Evolutionary conservation across 208 protist species (phyloP), one percentile per base, ranked within the genome.

Genomic region (Leishmania lainsoni): DNA sequence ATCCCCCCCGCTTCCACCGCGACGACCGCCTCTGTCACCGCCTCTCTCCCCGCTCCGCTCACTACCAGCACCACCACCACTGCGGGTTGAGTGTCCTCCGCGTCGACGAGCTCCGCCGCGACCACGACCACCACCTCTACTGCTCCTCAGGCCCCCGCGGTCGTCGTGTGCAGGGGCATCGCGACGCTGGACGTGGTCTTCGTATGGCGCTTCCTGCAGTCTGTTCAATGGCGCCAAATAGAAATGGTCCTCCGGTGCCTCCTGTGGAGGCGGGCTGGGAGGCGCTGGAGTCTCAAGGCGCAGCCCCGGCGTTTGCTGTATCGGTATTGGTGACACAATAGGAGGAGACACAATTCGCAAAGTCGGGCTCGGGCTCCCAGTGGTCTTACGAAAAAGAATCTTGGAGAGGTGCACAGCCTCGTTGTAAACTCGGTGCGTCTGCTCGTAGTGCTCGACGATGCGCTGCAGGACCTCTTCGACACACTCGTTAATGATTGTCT

Each of bases 321-420:
- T 90, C n/a, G 91, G 81, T 73, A 94, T 66, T 39, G 95, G 95
- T 12, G 95, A 98, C 29, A 81, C 89, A 12, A 90, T 65, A n/a
- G 93, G 95, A 39, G 95, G 95, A 32, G 95, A 97, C 58, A 90
- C 87, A 32, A 91, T 85, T 16, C 82, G 82, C 73, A 87, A 70
- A 69, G 78, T 87, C 17, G 92, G 92, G 82, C 89, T 94, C 6
- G 88, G 89, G 81, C 90, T 93, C 14, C 92, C 88, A 61, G 85
- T 90, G 14, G 92, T 89, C 84, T 97, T 97, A 72, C 93, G 93
- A 79, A 96, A 96, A 4, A 98, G 87, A 56, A 98, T 97, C 72
- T 96, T 97, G 54, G 85, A 94, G 72, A 98, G 90, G 89, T 98
- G 95, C 63, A 96, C 87, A 22, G 95, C 93, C 85, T 97, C 93